These are phyloP conservation scores for Fraxinus americana DNA, from an alignment of 257 asterid genomes.

Conservation along the genomic window DNA sequence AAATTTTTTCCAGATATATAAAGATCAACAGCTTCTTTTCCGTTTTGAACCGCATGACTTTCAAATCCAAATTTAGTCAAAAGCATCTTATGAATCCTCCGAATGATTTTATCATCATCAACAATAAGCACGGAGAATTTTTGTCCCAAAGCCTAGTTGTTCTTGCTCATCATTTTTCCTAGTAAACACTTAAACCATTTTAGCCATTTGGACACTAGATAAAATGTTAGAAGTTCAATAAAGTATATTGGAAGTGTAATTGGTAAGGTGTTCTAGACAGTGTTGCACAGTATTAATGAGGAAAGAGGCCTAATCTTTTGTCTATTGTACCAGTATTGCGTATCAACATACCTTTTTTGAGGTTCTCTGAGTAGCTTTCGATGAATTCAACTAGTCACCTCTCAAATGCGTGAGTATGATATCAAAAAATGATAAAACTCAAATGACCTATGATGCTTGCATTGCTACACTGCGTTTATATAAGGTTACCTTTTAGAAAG, in stretches of 20 bases:
- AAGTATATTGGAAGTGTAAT: not conserved
- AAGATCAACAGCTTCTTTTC: constrained; percentile 50
- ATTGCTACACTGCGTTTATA: not conserved
- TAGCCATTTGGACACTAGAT: not conserved
- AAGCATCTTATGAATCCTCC: constrained; percentile 33
- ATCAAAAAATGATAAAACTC: not conserved
- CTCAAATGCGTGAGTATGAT: not conserved
- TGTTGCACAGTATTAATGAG: not conserved
- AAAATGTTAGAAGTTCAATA: not conserved
- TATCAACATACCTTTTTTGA: not conserved
- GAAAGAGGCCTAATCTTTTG: not conserved
- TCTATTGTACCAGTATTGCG: no score
- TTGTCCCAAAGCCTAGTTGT: not conserved
- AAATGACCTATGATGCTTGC: not conserved
- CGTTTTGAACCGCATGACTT: constrained; percentile 38
- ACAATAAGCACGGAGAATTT: constrained; percentile 44
- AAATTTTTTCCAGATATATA: constrained; percentile 35
- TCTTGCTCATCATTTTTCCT: constrained; percentile 25
- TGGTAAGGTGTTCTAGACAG: not conserved
- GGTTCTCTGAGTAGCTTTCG: not conserved
- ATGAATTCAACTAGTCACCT: not conserved
- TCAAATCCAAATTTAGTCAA: constrained; percentile 31
- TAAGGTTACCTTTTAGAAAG: not conserved
- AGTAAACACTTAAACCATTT: not conserved
- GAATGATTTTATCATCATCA: constrained; percentile 42